Base-by-base conservation (phyloP, 1,284 basidiomycete species). In the Xerocomus amazonicus region DNA sequence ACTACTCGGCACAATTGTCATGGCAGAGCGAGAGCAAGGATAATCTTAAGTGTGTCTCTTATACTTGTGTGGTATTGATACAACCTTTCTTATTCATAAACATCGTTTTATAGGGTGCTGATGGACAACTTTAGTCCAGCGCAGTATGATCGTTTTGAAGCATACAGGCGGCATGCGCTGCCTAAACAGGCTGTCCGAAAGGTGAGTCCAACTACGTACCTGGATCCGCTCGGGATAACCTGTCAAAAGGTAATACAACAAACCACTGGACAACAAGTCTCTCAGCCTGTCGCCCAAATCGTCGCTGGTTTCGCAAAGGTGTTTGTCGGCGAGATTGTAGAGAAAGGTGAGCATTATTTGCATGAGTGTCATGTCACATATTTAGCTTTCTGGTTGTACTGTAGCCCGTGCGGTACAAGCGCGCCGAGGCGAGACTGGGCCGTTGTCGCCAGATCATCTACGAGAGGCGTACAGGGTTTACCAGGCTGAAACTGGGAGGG, bases 271-370 rank as follows among this genome's bases (percentile, higher is more conserved):
- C 82, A 89, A 51, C 88, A 91, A 56, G 89, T 90, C 5, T 91
- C 89, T 4, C 83, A 87, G 56, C 88, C 90, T 13, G 87, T 95
- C 1, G 86, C 91, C 1, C 90, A 93, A 60, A 83, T 94, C 32
- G 85, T 94, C 0, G 88, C 91, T 7, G 92, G 92, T 60, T 90
- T 95, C 50, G 80, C 80, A 16, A 96, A 96, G 64, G 90, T 95
- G 2, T 96, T 96, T 59, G 90, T 96, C 9, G 92, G 92, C 2
- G 92, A 95, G 67, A 90, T 95, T 6, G 81, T 94, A 17, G 92
- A 95, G 66, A 87, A 87, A 72, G 90, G 90, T 89, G 48, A 45
- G 72, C 7, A 12, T 3, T 42, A 17, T 45, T 29, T 46, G 9
- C 19, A 28, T 10, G 6, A 14, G 28, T 12, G 9, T 1, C 27